Conservation (phyloP, 2,329 filamentous ascomycete species). For the Onygenales sp. region DNA sequence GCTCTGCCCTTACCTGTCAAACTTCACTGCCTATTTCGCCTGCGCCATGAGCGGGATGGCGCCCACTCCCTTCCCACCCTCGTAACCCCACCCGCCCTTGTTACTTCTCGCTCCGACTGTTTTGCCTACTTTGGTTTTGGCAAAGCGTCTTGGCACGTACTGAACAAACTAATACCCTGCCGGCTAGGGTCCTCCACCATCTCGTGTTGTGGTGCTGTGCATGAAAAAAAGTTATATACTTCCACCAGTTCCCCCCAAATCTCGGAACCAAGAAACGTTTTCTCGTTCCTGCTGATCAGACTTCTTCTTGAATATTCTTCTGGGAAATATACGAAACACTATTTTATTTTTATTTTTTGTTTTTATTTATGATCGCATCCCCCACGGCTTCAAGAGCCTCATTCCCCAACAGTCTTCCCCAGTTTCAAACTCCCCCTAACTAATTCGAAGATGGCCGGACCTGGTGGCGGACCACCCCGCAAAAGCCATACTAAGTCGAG, state of each 20-base stretch:
- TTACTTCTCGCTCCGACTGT: neutral
- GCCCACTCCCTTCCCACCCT: neutral
- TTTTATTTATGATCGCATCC: neutral
- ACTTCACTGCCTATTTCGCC: slow-evolving; percentile 3
- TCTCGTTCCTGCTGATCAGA: slow-evolving; percentile 4
- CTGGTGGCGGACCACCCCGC: slow-evolving; percentile 83
- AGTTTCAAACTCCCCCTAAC: neutral
- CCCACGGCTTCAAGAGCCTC: neutral
- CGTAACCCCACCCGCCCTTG: slow-evolving; percentile 3
- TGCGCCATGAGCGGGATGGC: neutral
- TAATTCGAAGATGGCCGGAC: slow-evolving; percentile 64
- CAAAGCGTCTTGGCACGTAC: slow-evolving; percentile 2
- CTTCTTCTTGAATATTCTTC: neutral
- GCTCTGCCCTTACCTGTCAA: neutral
- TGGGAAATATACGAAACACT: neutral
- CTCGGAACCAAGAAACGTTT: slow-evolving; percentile 1
- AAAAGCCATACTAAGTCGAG: slow-evolving; percentile 96
- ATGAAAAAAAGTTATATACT: slow-evolving; percentile 2
- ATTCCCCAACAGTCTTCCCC: neutral
- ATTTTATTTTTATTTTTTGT: slow-evolving; percentile 3
- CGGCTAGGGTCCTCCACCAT: neutral
- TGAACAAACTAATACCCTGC: neutral
- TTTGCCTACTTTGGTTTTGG: slow-evolving; percentile 3
- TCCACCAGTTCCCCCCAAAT: neutral
- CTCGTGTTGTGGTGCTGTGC: slow-evolving; percentile 3